phyloP scores from a whole-genome alignment of 148 eudicot genomes.

The Rhododendron molle region DNA sequence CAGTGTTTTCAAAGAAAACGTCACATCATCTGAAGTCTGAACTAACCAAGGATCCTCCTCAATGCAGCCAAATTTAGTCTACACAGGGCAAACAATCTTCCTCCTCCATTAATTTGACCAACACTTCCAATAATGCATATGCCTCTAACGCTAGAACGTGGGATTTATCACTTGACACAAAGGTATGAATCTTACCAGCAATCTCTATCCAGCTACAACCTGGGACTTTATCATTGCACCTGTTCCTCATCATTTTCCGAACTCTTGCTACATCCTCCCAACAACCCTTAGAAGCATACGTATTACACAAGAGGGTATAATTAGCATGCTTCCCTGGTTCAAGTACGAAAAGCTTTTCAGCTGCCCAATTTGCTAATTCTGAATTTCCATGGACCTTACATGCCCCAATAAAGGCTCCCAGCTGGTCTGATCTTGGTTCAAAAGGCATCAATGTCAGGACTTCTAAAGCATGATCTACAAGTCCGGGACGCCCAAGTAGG shows the following conservation, averaged over 20 bases:
- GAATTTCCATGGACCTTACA: conserved; percentile 51
- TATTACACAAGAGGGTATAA: conserved; percentile 52
- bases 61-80: background rate
- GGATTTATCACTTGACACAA: conserved; percentile 26
- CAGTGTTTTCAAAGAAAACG: background rate
- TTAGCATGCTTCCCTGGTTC: conserved; percentile 45
- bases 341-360: conserved; percentile 35
- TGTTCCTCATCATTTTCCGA: conserved; percentile 39
- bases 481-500: conserved; percentile 62
- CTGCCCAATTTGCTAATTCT: conserved; percentile 52
- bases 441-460: conserved; percentile 33
- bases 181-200: conserved; percentile 27
- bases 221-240: conserved; percentile 30
- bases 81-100: background rate
- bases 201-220: conserved; percentile 66
- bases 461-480: conserved; percentile 47
- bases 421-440: conserved; percentile 29
- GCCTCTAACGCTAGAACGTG: conserved; percentile 18
- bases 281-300: conserved; percentile 49
- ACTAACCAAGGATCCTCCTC: background rate
- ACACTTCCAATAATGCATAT: conserved; percentile 13
- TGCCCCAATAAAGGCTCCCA: conserved; percentile 59
- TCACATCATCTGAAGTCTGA: background rate
- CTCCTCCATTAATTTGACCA: conserved; percentile 25
- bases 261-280: conserved; percentile 57